A percentile compares a stretch with the other conserved stretches of the same genome.
Evolutionary conservation across 306 rosid species (phyloP).

Genomic region (Castanea sativa): DNA sequence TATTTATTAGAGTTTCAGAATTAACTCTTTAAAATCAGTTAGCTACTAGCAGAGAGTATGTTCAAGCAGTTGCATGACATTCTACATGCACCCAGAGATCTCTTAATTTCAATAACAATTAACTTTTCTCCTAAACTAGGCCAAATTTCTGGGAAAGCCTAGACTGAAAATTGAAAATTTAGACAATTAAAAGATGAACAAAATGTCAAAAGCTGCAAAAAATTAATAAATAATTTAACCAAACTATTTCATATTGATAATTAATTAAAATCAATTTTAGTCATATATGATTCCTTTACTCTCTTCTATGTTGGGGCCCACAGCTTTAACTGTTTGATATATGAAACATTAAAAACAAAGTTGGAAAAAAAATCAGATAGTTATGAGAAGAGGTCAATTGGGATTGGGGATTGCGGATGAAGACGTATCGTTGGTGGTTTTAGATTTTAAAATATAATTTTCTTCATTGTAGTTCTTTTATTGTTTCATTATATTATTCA

Average conservation of each 20-base stretch:
- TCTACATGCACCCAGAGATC: neutral
- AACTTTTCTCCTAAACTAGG: neutral
- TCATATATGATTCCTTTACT: neutral
- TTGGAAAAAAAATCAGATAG: neutral
- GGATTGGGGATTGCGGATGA: neutral
- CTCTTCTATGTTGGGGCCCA: neutral
- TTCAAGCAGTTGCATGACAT: neutral
- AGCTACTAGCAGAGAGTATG: neutral
- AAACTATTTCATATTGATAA: too few species aligned
- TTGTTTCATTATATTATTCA: neutral
- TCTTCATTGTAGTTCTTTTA: neutral
- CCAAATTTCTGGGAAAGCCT: neutral
- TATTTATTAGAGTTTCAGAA: neutral
- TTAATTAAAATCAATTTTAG: too few species aligned
- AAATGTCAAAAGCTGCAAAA: neutral
- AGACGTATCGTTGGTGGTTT: neutral
- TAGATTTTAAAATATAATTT: neutral
- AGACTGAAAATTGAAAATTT: neutral
- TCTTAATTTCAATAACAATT: neutral
- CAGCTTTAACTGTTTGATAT: neutral
- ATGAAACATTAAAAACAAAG: neutral
- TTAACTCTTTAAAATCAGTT: neutral
- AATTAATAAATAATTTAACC: too few species aligned
- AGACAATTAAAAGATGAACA: neutral
- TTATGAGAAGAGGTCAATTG: neutral